Base-by-base conservation (phyloP, 768 basidiomycete genomes). In the Kwoniella dendrophila region DNA sequence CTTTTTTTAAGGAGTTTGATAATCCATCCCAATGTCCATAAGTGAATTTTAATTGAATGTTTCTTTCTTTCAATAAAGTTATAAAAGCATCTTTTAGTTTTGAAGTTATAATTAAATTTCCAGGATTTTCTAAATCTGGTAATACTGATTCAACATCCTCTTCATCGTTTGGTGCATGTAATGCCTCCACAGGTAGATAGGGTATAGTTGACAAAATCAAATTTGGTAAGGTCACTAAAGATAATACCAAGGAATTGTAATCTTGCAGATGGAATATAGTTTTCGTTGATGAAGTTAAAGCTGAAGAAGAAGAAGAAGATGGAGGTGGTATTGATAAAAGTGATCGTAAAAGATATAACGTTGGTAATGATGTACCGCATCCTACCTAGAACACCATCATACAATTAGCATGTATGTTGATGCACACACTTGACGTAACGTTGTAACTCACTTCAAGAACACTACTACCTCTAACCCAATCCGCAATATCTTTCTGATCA, bases 311-410 rank as follows among this genome's bases (percentile, higher is more conserved):
- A 14, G 59, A 11, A 22, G 56, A 36, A 7, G 50, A 58, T n/a
- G 62, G 27, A 10, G 58, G n/a, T n/a, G n/a, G n/a, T n/a, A n/a
- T 66, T 55, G 69, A 29, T 79, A 82, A 56, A 4, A 93, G 70
- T 45, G 83, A 78, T 5, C 83, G 82, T 0, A 97, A 82, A 57
- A 95, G 80, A 66, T 85, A 90, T 10, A 90, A 79, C 0, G 88
- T 87, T 0, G 95, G 95, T 0, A 96, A 79, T 0, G 88, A 90
- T 0, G 95, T 97, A 20, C 95, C 95, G 75, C 95, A 98, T 1
- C 95, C 95, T 53, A 96, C 78, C 93, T 97, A 57, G 0, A 41
- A 3, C 36, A 32, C 24, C 24, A 36, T 18, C 27, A 48, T n/a
- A n/a, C 18, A 3, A 7, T 54, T 36, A 27, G 14, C 53, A 12